Percentiles rank a stretch among this genome's conserved stretches.
These are phyloP conservation scores for Penicillium ucsense DNA, from an alignment of 495 filamentous ascomycete genomes.

Conservation along the genomic window DNA sequence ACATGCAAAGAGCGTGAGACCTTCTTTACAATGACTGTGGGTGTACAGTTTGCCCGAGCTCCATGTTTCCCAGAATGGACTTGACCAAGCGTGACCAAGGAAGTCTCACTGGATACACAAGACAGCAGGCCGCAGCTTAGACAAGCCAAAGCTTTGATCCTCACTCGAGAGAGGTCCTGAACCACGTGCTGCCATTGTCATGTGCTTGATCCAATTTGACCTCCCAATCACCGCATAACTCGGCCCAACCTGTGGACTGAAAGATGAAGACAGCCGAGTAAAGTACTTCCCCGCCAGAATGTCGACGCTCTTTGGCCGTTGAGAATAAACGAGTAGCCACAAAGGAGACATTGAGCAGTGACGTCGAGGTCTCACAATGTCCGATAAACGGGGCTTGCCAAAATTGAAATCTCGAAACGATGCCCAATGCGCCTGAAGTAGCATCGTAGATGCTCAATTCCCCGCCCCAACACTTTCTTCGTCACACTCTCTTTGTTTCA, in stretches of 20 bases:
- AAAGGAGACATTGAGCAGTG: too few relatives aligned
- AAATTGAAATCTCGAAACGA: too few relatives aligned
- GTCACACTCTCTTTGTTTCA: too few relatives aligned
- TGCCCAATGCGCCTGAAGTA: too few relatives aligned
- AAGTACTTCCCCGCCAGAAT: background rate
- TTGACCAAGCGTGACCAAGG: slow-evolving; percentile 1
- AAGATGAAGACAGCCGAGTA: too few relatives aligned
- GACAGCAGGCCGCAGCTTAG: slow-evolving; percentile 29
- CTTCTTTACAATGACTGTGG: slow-evolving; percentile 1
- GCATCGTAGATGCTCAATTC: too few relatives aligned
- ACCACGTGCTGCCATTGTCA: slow-evolving; percentile 4
- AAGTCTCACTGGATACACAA: slow-evolving; percentile 3
- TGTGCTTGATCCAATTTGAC: slow-evolving; percentile 1
- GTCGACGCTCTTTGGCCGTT: background rate
- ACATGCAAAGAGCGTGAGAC: slow-evolving; percentile 16
- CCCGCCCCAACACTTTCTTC: too few relatives aligned
- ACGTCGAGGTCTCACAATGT: too few relatives aligned
- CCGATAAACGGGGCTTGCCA: too few relatives aligned
- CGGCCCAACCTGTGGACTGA: background rate
- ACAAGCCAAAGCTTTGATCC: slow-evolving; percentile 96
- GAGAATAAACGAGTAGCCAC: too few relatives aligned
- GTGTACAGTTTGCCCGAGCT: too few relatives aligned
- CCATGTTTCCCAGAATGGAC: background rate
- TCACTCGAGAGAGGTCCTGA: slow-evolving; percentile 90
- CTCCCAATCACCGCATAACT: background rate